Evolutionary conservation across 208 protist genomes (phyloP).

Genomic region (Acanthamoeba sp.): DNA sequence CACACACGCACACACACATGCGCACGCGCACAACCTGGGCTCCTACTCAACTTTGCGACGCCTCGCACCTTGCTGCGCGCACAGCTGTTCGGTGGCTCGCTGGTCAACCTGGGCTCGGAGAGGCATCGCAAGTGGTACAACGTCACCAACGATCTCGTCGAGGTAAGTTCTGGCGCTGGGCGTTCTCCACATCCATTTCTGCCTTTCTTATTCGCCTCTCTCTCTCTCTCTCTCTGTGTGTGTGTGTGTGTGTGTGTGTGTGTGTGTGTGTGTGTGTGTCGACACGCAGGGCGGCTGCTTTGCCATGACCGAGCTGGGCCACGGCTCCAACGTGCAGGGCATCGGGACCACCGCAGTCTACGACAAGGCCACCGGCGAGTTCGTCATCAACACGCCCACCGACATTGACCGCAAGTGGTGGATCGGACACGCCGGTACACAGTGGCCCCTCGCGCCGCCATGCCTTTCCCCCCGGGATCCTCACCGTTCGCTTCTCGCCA

Average conservation of each 20-base stretch:
- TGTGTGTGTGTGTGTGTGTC: not conserved
- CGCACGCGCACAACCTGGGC: not conserved
- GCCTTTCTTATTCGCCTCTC: too few species aligned
- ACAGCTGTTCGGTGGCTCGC: not conserved
- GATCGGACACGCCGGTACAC: slow-evolving; percentile 76
- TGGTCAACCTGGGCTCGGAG: not conserved
- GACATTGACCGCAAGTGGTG: slow-evolving; percentile 80
- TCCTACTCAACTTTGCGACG: too few species aligned
- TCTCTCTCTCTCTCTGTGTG: too few species aligned
- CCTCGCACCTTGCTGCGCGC: not conserved
- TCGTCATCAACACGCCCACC: slow-evolving; percentile 85
- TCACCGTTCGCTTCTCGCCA: not conserved
- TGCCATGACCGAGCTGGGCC: slow-evolving; percentile 77
- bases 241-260: too few species aligned
- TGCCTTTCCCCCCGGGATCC: not conserved
- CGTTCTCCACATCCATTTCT: too few species aligned
- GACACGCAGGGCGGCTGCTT: slow-evolving; percentile 40
- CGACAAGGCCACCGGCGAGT: slow-evolving; percentile 77
- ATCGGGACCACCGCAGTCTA: slow-evolving; percentile 86
- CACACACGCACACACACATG: not conserved
- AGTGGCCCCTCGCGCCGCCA: not conserved
- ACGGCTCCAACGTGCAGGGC: slow-evolving; percentile 84
- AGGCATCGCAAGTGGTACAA: slow-evolving; percentile 13
- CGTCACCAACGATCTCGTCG: not conserved
- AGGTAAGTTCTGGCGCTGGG: not conserved